Evolutionary conservation across 768 basidiomycete species (phyloP).

Genomic region (Boletellus ananas): DNA sequence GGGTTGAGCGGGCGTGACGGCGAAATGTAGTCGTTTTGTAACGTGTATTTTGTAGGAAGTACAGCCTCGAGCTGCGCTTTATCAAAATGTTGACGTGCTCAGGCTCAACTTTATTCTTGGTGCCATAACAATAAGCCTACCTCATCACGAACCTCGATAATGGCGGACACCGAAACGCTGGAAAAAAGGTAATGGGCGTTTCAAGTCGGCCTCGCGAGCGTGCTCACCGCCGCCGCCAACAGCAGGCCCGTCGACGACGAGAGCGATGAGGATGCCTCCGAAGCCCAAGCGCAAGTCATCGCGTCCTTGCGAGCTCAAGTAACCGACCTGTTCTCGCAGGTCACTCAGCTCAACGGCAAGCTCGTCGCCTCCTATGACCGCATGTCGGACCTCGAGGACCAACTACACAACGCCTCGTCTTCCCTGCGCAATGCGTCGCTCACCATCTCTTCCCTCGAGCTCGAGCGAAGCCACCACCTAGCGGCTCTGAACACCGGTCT

Average conservation of each 20-base stretch:
- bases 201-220: background rate
- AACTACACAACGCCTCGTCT: conserved; percentile 64
- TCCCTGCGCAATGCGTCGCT: conserved; percentile 57
- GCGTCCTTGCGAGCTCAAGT: conserved; percentile 75
- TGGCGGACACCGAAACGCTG: conserved; percentile 9
- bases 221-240: conserved; percentile 1
- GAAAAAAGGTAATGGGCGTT: conserved; percentile 12
- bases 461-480: conserved; percentile 82
- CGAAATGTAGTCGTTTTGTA: background rate
- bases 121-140: background rate
- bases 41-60: too few relatives aligned
- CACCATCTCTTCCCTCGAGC: conserved; percentile 75
- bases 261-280: conserved; percentile 34
- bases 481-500: conserved; percentile 88
- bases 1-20: conserved; percentile 42
- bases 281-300: conserved; percentile 84
- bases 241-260: conserved; percentile 12
- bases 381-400: conserved; percentile 89
- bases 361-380: conserved; percentile 90
- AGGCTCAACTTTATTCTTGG: conserved; percentile 15
- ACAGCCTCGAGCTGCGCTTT: too few relatives aligned
- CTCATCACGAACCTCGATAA: conserved; percentile 7
- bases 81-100: conserved; percentile 1
- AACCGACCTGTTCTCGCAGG: conserved; percentile 84
- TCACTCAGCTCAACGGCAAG: conserved; percentile 86